Percentiles rank a stretch among this genome's conserved stretches.
These are phyloP conservation scores for Talaromyces stipitatus DNA, from an alignment of 495 filamentous ascomycete species.

Conservation along the genomic window DNA sequence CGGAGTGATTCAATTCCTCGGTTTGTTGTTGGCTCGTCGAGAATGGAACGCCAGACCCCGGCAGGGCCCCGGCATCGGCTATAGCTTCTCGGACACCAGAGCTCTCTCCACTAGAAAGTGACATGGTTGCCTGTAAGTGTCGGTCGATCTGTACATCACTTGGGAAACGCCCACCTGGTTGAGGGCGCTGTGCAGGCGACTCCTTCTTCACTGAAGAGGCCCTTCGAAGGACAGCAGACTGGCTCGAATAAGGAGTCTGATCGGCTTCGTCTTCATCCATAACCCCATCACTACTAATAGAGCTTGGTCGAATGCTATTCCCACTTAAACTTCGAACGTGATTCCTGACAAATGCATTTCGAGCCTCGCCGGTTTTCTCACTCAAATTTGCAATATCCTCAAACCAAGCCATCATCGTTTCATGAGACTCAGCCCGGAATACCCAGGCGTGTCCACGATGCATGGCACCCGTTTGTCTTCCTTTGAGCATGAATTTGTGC, in stretches of 20 bases:
- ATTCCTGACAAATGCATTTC: constrained; percentile 73
- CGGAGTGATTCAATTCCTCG: constrained; percentile 6
- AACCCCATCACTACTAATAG: constrained; percentile 62
- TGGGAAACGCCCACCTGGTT: constrained; percentile 85
- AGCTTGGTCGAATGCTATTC: constrained; percentile 53
- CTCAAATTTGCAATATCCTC: constrained; percentile 83
- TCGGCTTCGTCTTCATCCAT: constrained; percentile 87
- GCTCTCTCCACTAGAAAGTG: constrained; percentile 67
- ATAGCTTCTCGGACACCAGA: constrained; percentile 57
- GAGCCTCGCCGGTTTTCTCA: constrained; percentile 81
- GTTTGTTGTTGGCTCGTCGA: constrained; percentile 10
- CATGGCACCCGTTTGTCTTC: constrained; percentile 85
- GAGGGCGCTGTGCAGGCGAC: constrained; percentile 49
- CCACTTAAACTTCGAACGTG: constrained; percentile 71
- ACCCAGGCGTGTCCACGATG: constrained; percentile 97
- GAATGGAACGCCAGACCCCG: constrained; percentile 35
- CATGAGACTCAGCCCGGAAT: constrained; percentile 88
- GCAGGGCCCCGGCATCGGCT: constrained; percentile 46
- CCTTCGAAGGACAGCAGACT: constrained; percentile 37
- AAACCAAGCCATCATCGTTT: constrained; percentile 97
- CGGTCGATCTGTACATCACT: constrained; percentile 76
- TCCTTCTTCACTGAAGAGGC: constrained; percentile 37
- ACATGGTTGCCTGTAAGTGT: constrained; percentile 66
- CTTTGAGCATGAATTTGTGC: constrained; percentile 98
- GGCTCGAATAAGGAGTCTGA: constrained; percentile 59